Evolutionary conservation across 1,284 basidiomycete genomes (phyloP).

Genomic region (Schizophyllum commune): DNA sequence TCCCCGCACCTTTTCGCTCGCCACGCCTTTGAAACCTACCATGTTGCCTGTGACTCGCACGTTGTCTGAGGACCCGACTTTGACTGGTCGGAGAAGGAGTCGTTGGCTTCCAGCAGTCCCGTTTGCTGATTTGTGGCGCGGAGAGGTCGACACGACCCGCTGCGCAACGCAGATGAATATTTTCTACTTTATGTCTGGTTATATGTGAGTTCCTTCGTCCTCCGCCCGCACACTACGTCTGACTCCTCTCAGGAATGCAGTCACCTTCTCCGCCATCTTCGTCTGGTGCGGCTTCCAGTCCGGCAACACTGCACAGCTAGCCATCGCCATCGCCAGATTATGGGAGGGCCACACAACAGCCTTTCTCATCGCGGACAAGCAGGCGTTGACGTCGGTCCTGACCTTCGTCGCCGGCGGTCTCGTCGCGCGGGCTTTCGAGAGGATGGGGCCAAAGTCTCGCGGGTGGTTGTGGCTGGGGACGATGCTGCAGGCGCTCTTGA

Average conservation of each 20-base stretch:
- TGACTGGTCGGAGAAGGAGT: no score
- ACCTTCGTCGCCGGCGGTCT: constrained; percentile 68
- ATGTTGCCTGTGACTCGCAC: no score
- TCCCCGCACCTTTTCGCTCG: no score
- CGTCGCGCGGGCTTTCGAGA: constrained; percentile 66
- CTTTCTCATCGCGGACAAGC: constrained; percentile 74
- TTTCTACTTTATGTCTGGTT: constrained; percentile 20
- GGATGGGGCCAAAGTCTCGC: constrained; percentile 64
- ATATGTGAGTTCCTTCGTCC: constrained; percentile 13
- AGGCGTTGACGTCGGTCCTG: constrained; percentile 71
- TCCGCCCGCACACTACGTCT: background rate
- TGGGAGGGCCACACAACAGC: constrained; percentile 50
- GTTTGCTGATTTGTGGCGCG: no score
- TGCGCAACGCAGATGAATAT: no score
- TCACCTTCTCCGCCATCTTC: constrained; percentile 16
- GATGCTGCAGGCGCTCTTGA: constrained; percentile 65
- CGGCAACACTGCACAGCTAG: constrained; percentile 21
- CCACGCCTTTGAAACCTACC: no score
- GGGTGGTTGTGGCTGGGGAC: constrained; percentile 69
- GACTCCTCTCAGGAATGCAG: constrained; percentile 8
- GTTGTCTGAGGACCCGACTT: no score
- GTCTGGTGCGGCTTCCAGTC: constrained; percentile 21
- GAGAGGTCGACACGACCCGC: no score
- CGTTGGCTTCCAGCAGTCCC: no score
- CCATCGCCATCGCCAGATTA: constrained; percentile 32